Percentiles rank a stretch among this genome's conserved stretches.
Evolutionary conservation across 176 grass and related monocot genomes (phyloP).

Genomic region (Carex littledalei): DNA sequence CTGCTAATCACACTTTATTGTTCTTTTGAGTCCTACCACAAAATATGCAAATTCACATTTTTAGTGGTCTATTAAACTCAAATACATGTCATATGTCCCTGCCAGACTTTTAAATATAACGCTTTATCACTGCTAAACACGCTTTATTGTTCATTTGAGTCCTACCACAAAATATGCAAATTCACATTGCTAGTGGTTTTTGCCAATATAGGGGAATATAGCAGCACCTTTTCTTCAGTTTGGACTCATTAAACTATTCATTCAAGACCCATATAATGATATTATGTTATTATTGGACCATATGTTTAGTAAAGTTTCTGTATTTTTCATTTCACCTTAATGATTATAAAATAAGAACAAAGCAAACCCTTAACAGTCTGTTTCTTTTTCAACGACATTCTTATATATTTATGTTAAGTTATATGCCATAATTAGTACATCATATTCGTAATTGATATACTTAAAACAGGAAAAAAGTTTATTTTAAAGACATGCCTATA

Average conservation of each 20-base stretch:
- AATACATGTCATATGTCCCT: not conserved
- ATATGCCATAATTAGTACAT: not conserved
- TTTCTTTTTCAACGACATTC: not conserved
- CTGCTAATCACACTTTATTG: not conserved
- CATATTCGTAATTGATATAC: not conserved
- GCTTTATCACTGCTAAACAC: not conserved
- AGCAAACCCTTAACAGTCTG: not conserved
- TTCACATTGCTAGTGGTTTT: not conserved
- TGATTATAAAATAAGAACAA: not conserved
- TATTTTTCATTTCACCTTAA: not conserved
- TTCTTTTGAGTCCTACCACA: not conserved
- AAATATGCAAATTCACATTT: not conserved
- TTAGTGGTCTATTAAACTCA: not conserved
- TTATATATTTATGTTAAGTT: not conserved
- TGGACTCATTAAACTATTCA: not conserved
- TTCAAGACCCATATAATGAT: not conserved
- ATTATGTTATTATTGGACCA: not conserved
- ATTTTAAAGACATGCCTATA: not conserved
- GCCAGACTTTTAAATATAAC: not conserved
- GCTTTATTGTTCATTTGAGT: not conserved
- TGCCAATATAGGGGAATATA: not conserved
- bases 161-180: not conserved
- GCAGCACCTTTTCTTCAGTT: not conserved
- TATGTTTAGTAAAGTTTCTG: not conserved
- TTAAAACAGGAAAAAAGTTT: not conserved